Percentiles rank a stretch among this genome's conserved stretches.
Evolutionary conservation across 768 basidiomycete species (phyloP).

Genomic region (Daedalea quercina): DNA sequence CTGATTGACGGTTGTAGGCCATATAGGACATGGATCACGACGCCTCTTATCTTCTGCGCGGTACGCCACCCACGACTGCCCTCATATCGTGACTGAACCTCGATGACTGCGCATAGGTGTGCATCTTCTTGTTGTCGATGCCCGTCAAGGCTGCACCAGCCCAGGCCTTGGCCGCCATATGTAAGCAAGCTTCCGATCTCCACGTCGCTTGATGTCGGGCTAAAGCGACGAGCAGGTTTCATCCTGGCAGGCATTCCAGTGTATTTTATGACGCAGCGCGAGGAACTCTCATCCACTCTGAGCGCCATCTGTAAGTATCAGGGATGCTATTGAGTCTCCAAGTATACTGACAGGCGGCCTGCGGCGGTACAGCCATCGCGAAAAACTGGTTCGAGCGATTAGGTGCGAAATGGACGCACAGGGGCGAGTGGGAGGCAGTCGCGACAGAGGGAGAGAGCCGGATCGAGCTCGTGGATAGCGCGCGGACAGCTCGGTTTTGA

Average conservation of each 20-base stretch:
- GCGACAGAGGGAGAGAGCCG: slow-evolving; percentile 63
- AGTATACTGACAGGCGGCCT: background rate
- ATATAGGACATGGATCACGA: slow-evolving; percentile 87
- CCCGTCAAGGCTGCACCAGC: slow-evolving; percentile 89
- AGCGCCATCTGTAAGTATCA: slow-evolving; percentile 1
- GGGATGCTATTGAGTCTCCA: too few relatives aligned
- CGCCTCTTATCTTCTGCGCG: slow-evolving; percentile 84
- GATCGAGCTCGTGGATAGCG: slow-evolving; percentile 54
- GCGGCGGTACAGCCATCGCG: slow-evolving; percentile 32
- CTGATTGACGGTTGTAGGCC: slow-evolving; percentile 44
- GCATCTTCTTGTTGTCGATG: slow-evolving; percentile 88
- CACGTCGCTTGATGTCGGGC: background rate
- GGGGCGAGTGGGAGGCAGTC: slow-evolving; percentile 74
- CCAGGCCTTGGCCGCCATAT: slow-evolving; percentile 81
- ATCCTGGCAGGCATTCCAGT: slow-evolving; percentile 74
- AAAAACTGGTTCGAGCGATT: slow-evolving; percentile 38
- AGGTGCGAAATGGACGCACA: slow-evolving; percentile 43
- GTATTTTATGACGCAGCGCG: slow-evolving; percentile 66
- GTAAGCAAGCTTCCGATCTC: slow-evolving; percentile 34
- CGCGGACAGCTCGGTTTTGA: background rate
- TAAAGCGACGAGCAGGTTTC: slow-evolving; percentile 46
- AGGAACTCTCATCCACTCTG: background rate
- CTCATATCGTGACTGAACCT: background rate
- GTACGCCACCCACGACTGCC: slow-evolving; percentile 36
- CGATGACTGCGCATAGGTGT: slow-evolving; percentile 44